phyloP scores from a whole-genome alignment of 2,329 filamentous ascomycete genomes.

The Pseudodiploospora longispora region DNA sequence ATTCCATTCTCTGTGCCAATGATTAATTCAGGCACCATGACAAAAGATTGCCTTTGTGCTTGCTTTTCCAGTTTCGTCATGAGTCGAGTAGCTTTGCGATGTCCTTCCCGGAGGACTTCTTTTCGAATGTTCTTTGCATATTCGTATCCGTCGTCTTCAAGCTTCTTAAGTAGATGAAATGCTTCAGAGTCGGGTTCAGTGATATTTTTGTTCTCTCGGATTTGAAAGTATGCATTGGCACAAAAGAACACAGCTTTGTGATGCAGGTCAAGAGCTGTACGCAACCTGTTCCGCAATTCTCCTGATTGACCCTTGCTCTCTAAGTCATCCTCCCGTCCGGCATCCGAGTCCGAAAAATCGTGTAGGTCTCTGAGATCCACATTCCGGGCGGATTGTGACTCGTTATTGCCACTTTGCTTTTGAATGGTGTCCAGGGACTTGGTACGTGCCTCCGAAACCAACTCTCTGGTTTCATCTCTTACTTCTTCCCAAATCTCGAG shows the following conservation, averaged over 20 bases:
- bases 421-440: slow-evolving; percentile 48
- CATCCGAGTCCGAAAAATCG: slow-evolving; percentile 14
- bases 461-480: slow-evolving; percentile 35
- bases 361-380: not conserved
- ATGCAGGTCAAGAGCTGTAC: slow-evolving; percentile 67
- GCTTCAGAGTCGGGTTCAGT: slow-evolving; percentile 60
- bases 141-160: slow-evolving; percentile 69
- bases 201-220: slow-evolving; percentile 61
- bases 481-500: slow-evolving; percentile 61
- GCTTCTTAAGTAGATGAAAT: slow-evolving; percentile 56
- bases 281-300: slow-evolving; percentile 55
- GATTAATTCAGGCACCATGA: slow-evolving; percentile 48
- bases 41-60: slow-evolving; percentile 46
- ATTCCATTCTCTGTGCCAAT: slow-evolving; percentile 56
- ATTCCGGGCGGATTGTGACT: not conserved
- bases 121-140: slow-evolving; percentile 67
- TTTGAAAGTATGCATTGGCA: slow-evolving; percentile 75
- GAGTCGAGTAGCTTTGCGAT: slow-evolving; percentile 30
- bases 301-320: slow-evolving; percentile 37
- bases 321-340: slow-evolving; percentile 25
- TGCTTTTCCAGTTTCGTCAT: slow-evolving; percentile 56
- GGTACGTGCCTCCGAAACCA: slow-evolving; percentile 57
- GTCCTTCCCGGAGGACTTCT: slow-evolving; percentile 60
- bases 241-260: slow-evolving; percentile 81
- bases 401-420: slow-evolving; percentile 10